Percentiles rank a stretch among this genome's conserved stretches.
These are phyloP conservation scores for Daldinia grandis DNA, from an alignment of 495 filamentous ascomycete genomes.

Conservation along the genomic window DNA sequence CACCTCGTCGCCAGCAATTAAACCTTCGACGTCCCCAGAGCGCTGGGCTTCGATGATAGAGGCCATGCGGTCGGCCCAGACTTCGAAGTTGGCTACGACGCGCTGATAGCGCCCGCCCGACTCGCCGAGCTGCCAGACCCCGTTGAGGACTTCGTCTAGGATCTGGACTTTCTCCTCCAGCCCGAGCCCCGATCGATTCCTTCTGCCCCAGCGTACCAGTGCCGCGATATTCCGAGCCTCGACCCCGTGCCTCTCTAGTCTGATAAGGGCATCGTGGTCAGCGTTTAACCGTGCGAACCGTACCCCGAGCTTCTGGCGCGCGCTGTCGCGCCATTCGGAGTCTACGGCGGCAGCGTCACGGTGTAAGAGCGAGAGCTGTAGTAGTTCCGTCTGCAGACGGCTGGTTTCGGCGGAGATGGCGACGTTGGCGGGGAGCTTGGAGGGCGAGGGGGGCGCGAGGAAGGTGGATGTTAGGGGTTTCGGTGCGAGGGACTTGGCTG, in stretches of 20 bases:
- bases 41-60: constrained; percentile 51
- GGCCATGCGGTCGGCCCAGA: constrained; percentile 56
- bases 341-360: constrained; percentile 49
- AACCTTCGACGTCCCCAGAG: constrained; percentile 35
- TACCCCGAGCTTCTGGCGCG: constrained; percentile 49
- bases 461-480: constrained; percentile 65
- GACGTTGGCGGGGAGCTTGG: constrained; percentile 62
- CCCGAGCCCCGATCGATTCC: constrained; percentile 36
- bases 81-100: constrained; percentile 59
- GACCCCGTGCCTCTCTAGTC: constrained; percentile 43
- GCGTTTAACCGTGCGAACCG: constrained; percentile 52
- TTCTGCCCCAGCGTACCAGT: constrained; percentile 48
- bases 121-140: constrained; percentile 60
- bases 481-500: constrained; percentile 63
- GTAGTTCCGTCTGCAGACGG: constrained; percentile 73
- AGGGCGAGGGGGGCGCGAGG: constrained; percentile 61
- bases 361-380: constrained; percentile 77
- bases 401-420: constrained; percentile 67
- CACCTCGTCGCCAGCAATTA: constrained; percentile 37
- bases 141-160: constrained; percentile 60
- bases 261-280: constrained; percentile 45
- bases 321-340: constrained; percentile 58
- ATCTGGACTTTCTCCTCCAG: constrained; percentile 60
- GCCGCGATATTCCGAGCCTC: constrained; percentile 52
- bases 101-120: constrained; percentile 58